Base-by-base conservation (phyloP, 2,329 filamentous ascomycete genomes). In the Tolypocladium inflatum region DNA sequence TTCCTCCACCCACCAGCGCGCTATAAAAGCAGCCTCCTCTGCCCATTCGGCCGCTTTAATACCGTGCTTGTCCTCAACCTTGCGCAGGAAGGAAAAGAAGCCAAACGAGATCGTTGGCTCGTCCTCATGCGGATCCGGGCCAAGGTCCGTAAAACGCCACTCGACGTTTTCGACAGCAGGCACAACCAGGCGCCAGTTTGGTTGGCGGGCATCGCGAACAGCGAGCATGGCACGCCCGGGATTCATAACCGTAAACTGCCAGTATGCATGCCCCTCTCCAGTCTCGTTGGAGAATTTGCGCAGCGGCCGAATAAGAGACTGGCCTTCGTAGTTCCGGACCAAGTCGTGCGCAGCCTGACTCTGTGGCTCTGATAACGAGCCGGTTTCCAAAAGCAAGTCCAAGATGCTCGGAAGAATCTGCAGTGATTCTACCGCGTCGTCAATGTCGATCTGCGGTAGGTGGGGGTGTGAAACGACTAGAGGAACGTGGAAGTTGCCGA, bases 401-500 rank as follows among this genome's bases (percentile, higher is more conserved):
- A 73, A 65, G 23, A 73, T 69, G 4, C 69, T 71, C 1, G 71
- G 71, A 1, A 73, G 61, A 37, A 73, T 67, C 7, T 68, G 67
- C 48, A 70, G 62, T 17, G 71, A 71, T n/a, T 66, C 70, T 3
- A 67, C 67, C n/a, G 70, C 64, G 30, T 66, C 67, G 45, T 69
- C 59, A 59, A 72, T 65, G 55, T 71, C 66, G 2, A 73, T 58
- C 11, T 65, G 63, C 2, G 71, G 71, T 21, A 73, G 63, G 33
- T 65, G 60, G 1, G 71, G 71, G 57, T 73, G 71, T 21, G 68
- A 67, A 45, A 73, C 63, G 8, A 69, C 65, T 17, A 73, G 63
- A 3, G 69, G 69, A 2, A 73, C 70, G 50, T 70, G 70, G 56
- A 69, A 70, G 63, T 71, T 70, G 57, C 66, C 70, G 38, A 71